Evolutionary conservation across 139 green algal species (phyloP).

Genomic region (Chlamydomonas sphaeroides): DNA sequence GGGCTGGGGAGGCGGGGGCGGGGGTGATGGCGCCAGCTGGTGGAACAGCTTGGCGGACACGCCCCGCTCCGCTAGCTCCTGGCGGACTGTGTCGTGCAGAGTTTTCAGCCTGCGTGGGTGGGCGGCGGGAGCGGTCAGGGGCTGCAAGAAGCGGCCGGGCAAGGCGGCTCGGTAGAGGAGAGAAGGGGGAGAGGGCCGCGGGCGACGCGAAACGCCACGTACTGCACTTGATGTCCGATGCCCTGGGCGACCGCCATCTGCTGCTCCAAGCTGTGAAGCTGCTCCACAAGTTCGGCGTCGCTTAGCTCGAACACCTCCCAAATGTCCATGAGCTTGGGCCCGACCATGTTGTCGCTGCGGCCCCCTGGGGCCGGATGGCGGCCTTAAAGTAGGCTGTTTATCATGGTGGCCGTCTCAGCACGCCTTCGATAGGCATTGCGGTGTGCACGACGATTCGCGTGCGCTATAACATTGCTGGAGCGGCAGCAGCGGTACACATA

Average conservation of each 20-base stretch:
- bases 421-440: no score
- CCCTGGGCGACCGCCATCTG: neutral
- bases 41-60: slow-evolving; percentile 39
- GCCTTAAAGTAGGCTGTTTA: no score
- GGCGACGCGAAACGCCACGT: no score
- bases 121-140: no score
- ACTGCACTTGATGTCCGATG: neutral
- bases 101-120: slow-evolving; percentile 31
- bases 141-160: no score
- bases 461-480: no score
- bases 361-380: no score
- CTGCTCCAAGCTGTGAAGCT: slow-evolving; percentile 39
- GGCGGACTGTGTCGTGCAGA: slow-evolving; percentile 45
- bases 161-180: neutral
- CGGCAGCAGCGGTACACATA: no score
- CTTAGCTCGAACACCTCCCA: slow-evolving; percentile 55
- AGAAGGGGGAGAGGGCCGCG: neutral
- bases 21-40: slow-evolving; percentile 37
- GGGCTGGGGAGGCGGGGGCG: neutral
- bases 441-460: no score
- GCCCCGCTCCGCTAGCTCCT: slow-evolving; percentile 55
- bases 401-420: no score
- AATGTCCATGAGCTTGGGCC: slow-evolving; percentile 32
- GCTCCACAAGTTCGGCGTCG: slow-evolving; percentile 38
- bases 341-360: neutral